Percentiles rank a stretch among this genome's conserved stretches.
These are phyloP conservation scores for Candida endomychidarum DNA, from an alignment of 805 yeast species.

Conservation along the genomic window DNA sequence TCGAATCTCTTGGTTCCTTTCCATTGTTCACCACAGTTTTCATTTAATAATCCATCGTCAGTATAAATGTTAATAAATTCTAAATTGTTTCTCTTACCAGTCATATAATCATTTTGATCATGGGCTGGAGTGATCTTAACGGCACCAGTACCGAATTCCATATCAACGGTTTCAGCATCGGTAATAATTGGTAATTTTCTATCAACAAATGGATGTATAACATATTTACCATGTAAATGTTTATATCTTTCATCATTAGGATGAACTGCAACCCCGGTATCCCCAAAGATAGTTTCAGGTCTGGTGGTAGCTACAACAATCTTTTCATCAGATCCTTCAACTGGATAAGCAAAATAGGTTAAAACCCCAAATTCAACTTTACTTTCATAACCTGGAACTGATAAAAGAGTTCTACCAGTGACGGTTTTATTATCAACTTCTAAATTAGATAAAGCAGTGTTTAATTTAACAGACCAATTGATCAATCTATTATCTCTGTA, in stretches of 20 bases:
- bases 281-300: conserved; percentile 98
- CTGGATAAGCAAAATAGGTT: conserved; percentile 92
- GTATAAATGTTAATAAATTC: conserved; percentile 88
- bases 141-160: conserved; percentile 99
- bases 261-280: conserved; percentile 96
- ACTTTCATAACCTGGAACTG: conserved; percentile 88
- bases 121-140: conserved; percentile 99
- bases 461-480: conserved; percentile 93
- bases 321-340: conserved; percentile 82
- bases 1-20: conserved; percentile 89
- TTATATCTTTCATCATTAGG: conserved; percentile 91
- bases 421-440: conserved; percentile 94
- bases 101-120: conserved; percentile 93
- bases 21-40: conserved; percentile 86
- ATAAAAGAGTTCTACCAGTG: conserved; percentile 73
- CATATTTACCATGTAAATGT: conserved; percentile 93
- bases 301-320: conserved; percentile 95
- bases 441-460: conserved; percentile 93
- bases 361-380: conserved; percentile 94
- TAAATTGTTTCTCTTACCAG: conserved; percentile 91
- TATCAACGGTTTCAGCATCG: conserved; percentile 93
- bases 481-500: conserved; percentile 92
- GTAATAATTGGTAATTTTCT: conserved; percentile 84
- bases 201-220: conserved; percentile 85
- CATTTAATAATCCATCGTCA: conserved; percentile 89